These are phyloP conservation scores for Sarocladiaceae sp. DNA, from an alignment of 2,329 filamentous ascomycete species.

Conservation along the genomic window DNA sequence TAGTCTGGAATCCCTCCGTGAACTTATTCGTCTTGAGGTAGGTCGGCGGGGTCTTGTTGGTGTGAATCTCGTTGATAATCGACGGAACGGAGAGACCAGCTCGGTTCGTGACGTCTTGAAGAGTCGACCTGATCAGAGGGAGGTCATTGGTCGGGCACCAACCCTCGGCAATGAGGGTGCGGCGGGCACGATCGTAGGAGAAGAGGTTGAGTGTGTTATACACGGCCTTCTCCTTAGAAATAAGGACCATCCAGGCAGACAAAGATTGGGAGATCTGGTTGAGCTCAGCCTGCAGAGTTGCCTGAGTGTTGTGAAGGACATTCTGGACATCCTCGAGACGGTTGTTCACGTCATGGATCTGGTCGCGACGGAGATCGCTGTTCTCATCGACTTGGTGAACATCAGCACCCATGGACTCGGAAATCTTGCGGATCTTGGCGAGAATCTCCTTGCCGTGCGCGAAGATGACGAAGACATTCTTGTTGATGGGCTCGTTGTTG, in stretches of 20 bases:
- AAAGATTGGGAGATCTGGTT: slow-evolving; percentile 89
- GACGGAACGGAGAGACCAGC: slow-evolving; percentile 96
- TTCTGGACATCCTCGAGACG: slow-evolving; percentile 86
- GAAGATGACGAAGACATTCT: slow-evolving; percentile 99
- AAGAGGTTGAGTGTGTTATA: slow-evolving; percentile 95
- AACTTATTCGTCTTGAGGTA: slow-evolving; percentile 99
- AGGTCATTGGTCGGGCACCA: slow-evolving; percentile 95
- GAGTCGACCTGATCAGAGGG: slow-evolving; percentile 81
- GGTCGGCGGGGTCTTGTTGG: slow-evolving; percentile 94
- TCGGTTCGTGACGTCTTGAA: slow-evolving; percentile 94
- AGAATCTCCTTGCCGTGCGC: slow-evolving; percentile 98
- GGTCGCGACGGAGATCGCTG: slow-evolving; percentile 88
- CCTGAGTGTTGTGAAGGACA: slow-evolving; percentile 91
- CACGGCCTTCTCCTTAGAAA: slow-evolving; percentile 97
- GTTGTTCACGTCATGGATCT: slow-evolving; percentile 96
- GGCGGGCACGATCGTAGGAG: slow-evolving; percentile 91
- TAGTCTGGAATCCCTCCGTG: slow-evolving; percentile 96
- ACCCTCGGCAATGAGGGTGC: slow-evolving; percentile 94
- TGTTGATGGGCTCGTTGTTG: slow-evolving; percentile 87
- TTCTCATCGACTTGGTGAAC: slow-evolving; percentile 98
- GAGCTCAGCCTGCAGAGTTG: slow-evolving; percentile 87
- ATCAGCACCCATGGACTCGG: slow-evolving; percentile 92
- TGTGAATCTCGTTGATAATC: slow-evolving; percentile 96
- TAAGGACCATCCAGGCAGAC: slow-evolving; percentile 94
- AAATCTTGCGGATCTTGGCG: slow-evolving; percentile 98